Evolutionary conservation across 108 stramenopile species (phyloP).

Genomic region (Pseudonitzschia delicatissima): DNA sequence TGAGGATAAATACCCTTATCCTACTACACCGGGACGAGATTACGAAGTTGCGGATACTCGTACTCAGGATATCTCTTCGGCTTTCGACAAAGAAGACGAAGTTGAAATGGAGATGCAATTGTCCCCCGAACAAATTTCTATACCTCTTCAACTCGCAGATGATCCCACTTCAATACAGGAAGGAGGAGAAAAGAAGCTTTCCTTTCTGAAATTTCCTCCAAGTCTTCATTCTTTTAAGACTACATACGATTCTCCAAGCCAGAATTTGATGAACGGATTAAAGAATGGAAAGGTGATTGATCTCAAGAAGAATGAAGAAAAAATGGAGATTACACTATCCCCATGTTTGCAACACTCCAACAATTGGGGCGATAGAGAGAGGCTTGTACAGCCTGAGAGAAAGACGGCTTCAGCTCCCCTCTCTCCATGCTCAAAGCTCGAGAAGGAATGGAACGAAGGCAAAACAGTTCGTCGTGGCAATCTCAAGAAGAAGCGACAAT

Average conservation of each 20-base stretch:
- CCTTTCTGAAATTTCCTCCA: too few species aligned
- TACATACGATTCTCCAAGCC: too few species aligned
- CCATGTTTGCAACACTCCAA: background rate
- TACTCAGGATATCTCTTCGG: background rate
- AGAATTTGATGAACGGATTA: too few species aligned
- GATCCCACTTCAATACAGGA: background rate
- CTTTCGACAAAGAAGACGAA: background rate
- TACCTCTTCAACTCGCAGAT: background rate
- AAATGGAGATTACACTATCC: too few species aligned
- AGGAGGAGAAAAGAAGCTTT: background rate
- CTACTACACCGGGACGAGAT: background rate
- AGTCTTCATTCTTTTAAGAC: too few species aligned
- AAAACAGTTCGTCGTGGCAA: conserved; percentile 21
- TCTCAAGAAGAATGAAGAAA: too few species aligned
- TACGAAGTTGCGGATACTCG: background rate
- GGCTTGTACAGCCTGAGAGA: background rate
- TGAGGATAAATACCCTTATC: background rate
- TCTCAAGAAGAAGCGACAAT: background rate
- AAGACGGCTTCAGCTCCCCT: background rate
- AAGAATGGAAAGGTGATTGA: too few species aligned
- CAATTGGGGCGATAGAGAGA: background rate
- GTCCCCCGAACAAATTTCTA: background rate
- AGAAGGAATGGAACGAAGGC: conserved; percentile 19
- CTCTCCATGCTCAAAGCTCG: conserved; percentile 25
- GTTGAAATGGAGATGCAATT: background rate